Evolutionary conservation across 2,329 filamentous ascomycete species (phyloP).

Genomic region (Fusarium verrucosum): DNA sequence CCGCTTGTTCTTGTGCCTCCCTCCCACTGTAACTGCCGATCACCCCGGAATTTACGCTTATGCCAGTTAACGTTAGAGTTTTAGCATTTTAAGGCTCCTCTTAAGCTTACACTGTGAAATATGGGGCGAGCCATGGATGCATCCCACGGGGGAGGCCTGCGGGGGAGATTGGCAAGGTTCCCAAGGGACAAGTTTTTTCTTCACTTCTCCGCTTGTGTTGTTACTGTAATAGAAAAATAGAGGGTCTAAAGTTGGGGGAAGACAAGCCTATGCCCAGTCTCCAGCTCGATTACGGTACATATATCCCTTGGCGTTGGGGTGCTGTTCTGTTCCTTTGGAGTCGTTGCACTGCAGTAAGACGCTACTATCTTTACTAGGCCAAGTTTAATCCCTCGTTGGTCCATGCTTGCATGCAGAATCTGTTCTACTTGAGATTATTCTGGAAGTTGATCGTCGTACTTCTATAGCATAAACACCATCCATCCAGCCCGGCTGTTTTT

Average conservation of each 20-base stretch:
- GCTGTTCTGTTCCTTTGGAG: neutral
- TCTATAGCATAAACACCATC: neutral
- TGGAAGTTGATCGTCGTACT: slow-evolving; percentile 26
- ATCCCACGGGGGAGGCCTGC: neutral
- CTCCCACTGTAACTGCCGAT: slow-evolving; percentile 22
- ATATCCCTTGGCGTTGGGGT: slow-evolving; percentile 12
- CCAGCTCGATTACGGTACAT: slow-evolving; percentile 7
- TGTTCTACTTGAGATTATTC: neutral
- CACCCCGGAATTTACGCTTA: slow-evolving; percentile 26
- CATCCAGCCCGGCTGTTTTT: neutral
- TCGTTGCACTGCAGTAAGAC: too few relatives aligned
- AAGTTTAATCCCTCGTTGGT: slow-evolving; percentile 27
- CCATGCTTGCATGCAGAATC: slow-evolving; percentile 14
- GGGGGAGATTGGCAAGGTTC: neutral
- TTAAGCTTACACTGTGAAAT: slow-evolving; percentile 30
- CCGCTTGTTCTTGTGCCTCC: neutral
- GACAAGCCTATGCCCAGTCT: neutral
- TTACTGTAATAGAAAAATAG: neutral
- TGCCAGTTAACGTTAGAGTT: slow-evolving; percentile 26
- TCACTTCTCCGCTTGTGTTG: neutral
- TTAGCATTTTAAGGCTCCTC: slow-evolving; percentile 15
- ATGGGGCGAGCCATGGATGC: slow-evolving; percentile 22
- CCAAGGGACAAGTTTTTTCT: neutral
- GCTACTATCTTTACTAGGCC: too few relatives aligned
- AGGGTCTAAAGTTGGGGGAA: slow-evolving; percentile 1